Percentiles rank a stretch among this genome's conserved stretches.
These are phyloP conservation scores for Ogataea pilisensis DNA, from an alignment of 805 yeast genomes.

Conservation along the genomic window DNA sequence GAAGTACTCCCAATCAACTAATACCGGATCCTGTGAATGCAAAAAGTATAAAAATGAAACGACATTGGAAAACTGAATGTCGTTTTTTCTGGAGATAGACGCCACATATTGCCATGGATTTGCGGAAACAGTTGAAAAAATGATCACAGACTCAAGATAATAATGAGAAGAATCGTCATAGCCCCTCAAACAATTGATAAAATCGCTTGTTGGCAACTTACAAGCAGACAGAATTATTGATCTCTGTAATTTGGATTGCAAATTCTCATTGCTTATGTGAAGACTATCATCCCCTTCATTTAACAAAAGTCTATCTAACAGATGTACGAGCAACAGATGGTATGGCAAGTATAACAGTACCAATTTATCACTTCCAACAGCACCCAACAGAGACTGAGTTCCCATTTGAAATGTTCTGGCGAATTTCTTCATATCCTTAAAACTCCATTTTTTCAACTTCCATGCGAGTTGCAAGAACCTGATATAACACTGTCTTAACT, in stretches of 20 bases:
- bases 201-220: constrained; percentile 12
- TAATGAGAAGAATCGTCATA: constrained; percentile 6
- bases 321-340: constrained; percentile 15
- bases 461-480: constrained; percentile 23
- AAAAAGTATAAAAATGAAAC: constrained; percentile 24
- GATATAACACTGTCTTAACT: constrained; percentile 23
- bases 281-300: constrained; percentile 2
- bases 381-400: constrained; percentile 8
- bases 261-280: constrained; percentile 4
- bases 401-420: constrained; percentile 15
- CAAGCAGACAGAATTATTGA: constrained; percentile 16
- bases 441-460: constrained; percentile 13
- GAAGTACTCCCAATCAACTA: constrained; percentile 31
- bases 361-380: constrained; percentile 5
- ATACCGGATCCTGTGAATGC: constrained; percentile 19
- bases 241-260: constrained; percentile 6
- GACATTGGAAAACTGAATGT: constrained; percentile 17
- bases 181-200: constrained; percentile 12
- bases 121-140: constrained; percentile 16
- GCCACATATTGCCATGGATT: constrained; percentile 28
- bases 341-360: constrained; percentile 21
- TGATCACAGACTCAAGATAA: constrained; percentile 20
- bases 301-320: constrained; percentile 16
- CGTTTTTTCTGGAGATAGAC: constrained; percentile 4
- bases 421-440: constrained; percentile 10